Base-by-base conservation (phyloP, 257 asterid species). In the Solanum piurae region DNA sequence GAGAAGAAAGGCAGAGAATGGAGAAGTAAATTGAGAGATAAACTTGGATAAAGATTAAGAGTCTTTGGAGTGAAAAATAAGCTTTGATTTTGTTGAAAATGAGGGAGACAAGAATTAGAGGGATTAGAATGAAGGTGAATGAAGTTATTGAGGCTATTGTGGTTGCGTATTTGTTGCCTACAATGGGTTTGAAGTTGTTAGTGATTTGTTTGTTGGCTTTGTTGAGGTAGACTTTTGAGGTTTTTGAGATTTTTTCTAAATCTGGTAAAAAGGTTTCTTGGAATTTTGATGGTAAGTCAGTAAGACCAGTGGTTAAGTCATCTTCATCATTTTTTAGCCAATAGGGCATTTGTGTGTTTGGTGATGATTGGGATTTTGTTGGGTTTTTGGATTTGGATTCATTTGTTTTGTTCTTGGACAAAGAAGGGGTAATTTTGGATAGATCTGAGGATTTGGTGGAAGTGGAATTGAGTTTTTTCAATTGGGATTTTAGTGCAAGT, bases 11-110 rank as follows among this genome's bases (percentile, higher is more conserved):
- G 86, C 96, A 91, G 34, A 95, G 93, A 20, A 97, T 97, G 23
- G 98, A 88, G 92, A 97, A 97, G 92, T 97, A 97, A 5, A 97
- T 95, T 20, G 98, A 91, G 62, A 97, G 89, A 40, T 97, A 97
- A 29, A 94, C 85, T 87, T 97, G 99, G 95, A 95, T 89, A 92
- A 95, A 97, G 12, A 97, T 97, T 52, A 97, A 49, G 20, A 97
- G 91, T 27, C 92, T 97, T 71, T 95, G 98, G 86, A 97, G 93
- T 0, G 99, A 95, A 80, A 97, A 97, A 42, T 93, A 95, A 86
- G 98, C 96, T 86, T 93, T 94, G 92, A 97, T 93, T 60, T 89
- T 86, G 75, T 74, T 92, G 93, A 97, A 95, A 31, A 95, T 89
- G 69, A 97, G 94, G 1, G 99, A 93, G 2, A 95, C 99, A 14